Conservation (phyloP, 78 protist species). For the Polysphondylium violaceum region DNA sequence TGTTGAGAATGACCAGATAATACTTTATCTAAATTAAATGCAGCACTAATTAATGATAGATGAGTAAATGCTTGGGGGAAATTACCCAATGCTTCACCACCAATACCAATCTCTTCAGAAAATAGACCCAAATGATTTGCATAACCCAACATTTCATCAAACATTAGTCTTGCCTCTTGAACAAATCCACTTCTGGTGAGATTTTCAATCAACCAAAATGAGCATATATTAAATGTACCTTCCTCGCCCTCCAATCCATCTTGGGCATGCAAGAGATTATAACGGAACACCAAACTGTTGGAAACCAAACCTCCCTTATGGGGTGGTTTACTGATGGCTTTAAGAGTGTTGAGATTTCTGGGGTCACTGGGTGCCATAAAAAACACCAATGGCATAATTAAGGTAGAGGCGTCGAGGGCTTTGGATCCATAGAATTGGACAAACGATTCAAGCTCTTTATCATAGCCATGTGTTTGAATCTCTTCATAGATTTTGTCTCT, state of each 20-base stretch:
- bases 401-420: slow-evolving; percentile 62
- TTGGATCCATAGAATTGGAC: slow-evolving; percentile 71
- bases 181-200: slow-evolving; percentile 34
- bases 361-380: slow-evolving; percentile 81
- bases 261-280: slow-evolving; percentile 15
- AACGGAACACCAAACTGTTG: slow-evolving; percentile 75
- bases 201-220: slow-evolving; percentile 73
- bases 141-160: slow-evolving; percentile 83
- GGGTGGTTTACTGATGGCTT: slow-evolving; percentile 49
- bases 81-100: slow-evolving; percentile 79
- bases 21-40: slow-evolving; percentile 61
- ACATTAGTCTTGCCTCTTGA: slow-evolving; percentile 56
- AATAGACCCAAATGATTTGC: slow-evolving; percentile 78
- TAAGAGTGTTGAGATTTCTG: slow-evolving; percentile 27
- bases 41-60: slow-evolving; percentile 75
- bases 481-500: slow-evolving; percentile 66
- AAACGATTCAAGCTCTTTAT: slow-evolving; percentile 28
- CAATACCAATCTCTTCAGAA: slow-evolving; percentile 66
- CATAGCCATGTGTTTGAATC: slow-evolving; percentile 59
- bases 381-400: slow-evolving; percentile 79
- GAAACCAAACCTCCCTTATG: slow-evolving; percentile 72
- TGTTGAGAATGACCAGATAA: neutral
- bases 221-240: slow-evolving; percentile 79
- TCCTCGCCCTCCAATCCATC: slow-evolving; percentile 64
- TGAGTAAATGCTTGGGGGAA: slow-evolving; percentile 83